phyloP scores from a whole-genome alignment of 2,329 filamentous ascomycete species.

The Triangularia verruculosa region DNA sequence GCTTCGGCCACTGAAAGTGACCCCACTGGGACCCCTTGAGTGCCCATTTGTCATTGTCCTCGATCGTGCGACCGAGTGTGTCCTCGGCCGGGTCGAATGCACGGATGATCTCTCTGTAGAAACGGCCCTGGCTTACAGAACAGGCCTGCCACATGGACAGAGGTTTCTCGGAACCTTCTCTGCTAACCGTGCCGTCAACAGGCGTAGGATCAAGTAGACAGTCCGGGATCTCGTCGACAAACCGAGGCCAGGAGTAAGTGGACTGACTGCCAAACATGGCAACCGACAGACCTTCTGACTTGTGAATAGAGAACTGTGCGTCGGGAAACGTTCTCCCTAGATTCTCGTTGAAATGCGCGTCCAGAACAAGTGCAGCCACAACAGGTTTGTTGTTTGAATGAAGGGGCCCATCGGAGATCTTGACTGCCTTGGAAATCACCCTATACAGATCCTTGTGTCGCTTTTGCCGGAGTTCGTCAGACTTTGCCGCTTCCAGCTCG shows the following conservation, averaged over 20 bases:
- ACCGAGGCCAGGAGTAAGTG: conserved; percentile 22
- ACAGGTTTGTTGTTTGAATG: conserved; percentile 49
- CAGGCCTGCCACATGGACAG: conserved; percentile 43
- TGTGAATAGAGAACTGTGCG: background rate
- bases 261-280: conserved; percentile 23
- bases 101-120: conserved; percentile 69
- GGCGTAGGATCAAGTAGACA: conserved; percentile 18
- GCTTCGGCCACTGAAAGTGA: conserved; percentile 42
- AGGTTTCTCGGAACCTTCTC: conserved; percentile 34
- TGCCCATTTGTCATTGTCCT: conserved; percentile 54
- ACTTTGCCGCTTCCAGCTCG: conserved; percentile 61
- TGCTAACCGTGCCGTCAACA: conserved; percentile 39
- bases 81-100: conserved; percentile 60
- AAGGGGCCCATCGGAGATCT: conserved; percentile 36
- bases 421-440: conserved; percentile 43
- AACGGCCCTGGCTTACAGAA: conserved; percentile 61
- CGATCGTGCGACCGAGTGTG: conserved; percentile 53
- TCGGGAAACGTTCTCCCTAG: conserved; percentile 45
- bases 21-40: conserved; percentile 29
- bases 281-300: conserved; percentile 17
- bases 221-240: conserved; percentile 18
- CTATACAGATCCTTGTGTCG: conserved; percentile 54
- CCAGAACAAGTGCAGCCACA: conserved; percentile 67
- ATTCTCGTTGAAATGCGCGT: conserved; percentile 55
- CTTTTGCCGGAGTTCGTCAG: conserved; percentile 41